Evolutionary conservation across 768 basidiomycete species (phyloP).

Genomic region (Cytidiella melzeri): DNA sequence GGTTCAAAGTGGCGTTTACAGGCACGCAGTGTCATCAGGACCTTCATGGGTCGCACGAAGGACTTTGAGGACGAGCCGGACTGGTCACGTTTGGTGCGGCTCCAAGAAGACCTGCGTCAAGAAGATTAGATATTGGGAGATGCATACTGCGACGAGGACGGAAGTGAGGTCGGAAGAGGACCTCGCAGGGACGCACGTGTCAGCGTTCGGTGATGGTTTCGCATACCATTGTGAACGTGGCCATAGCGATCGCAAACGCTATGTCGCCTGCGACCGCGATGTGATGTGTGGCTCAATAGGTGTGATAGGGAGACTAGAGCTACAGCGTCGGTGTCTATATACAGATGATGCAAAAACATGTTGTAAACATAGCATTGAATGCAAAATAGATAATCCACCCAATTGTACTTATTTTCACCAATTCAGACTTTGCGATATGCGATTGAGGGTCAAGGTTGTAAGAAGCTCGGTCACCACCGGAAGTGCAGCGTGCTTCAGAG

Average conservation of each 20-base stretch:
- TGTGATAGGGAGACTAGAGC: no score
- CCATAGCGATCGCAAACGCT: background rate
- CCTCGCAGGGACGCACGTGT: slow-evolving; percentile 3
- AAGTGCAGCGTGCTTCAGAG: slow-evolving; percentile 51
- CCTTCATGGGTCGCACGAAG: slow-evolving; percentile 81
- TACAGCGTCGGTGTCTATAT: background rate
- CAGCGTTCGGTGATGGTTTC: slow-evolving; percentile 8
- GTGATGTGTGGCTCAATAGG: background rate
- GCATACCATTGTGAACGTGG: no score
- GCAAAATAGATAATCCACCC: background rate
- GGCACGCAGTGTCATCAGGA: slow-evolving; percentile 79
- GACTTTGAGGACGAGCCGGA: slow-evolving; percentile 87
- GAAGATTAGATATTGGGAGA: slow-evolving; percentile 15
- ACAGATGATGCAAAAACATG: background rate
- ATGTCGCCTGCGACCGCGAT: background rate
- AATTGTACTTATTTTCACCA: slow-evolving; percentile 38
- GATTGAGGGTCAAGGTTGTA: slow-evolving; percentile 68
- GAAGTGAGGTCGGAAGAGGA: slow-evolving; percentile 19
- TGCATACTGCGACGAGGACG: background rate
- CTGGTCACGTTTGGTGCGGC: slow-evolving; percentile 60
- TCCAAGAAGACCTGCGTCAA: slow-evolving; percentile 49
- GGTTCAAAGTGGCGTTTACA: slow-evolving; percentile 77
- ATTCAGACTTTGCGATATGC: slow-evolving; percentile 54
- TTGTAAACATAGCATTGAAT: background rate
- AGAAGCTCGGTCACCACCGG: slow-evolving; percentile 69